A percentile compares a stretch with the other conserved stretches of the same genome.
Conservation (phyloP, 345 rosid genomes). For the Eucalyptus sp. region DNA sequence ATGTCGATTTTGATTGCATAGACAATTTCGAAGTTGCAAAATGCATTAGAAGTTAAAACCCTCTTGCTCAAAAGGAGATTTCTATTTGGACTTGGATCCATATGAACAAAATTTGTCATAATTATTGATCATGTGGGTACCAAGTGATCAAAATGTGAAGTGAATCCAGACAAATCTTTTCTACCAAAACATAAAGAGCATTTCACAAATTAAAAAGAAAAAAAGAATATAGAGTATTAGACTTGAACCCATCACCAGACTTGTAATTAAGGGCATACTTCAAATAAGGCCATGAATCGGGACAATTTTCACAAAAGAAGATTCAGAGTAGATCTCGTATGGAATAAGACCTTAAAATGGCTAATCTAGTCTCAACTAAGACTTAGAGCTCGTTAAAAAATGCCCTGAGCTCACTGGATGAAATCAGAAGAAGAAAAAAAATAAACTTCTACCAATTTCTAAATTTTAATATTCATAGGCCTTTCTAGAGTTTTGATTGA, state of each 20-base stretch:
- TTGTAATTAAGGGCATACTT: background rate
- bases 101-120: background rate
- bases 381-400: background rate
- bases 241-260: background rate
- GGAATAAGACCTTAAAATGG: background rate
- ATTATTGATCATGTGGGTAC: background rate
- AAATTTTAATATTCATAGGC: background rate
- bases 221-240: background rate
- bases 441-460: background rate
- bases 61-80: background rate
- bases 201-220: background rate
- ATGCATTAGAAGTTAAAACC: background rate
- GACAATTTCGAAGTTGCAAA: background rate
- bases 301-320: background rate
- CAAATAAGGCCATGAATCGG: background rate
- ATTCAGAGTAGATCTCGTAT: background rate
- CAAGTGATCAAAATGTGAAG: background rate
- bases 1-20: background rate
- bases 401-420: rapidly evolving
- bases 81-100: rapidly evolving
- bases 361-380: background rate
- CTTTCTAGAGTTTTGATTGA: background rate
- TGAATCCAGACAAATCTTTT: background rate
- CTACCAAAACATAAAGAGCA: background rate
- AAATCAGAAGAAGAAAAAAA: background rate